Evolutionary conservation across 1,284 basidiomycete genomes (phyloP), one percentile per base, ranked within the genome.

Genomic region (Bjerkandera adusta): DNA sequence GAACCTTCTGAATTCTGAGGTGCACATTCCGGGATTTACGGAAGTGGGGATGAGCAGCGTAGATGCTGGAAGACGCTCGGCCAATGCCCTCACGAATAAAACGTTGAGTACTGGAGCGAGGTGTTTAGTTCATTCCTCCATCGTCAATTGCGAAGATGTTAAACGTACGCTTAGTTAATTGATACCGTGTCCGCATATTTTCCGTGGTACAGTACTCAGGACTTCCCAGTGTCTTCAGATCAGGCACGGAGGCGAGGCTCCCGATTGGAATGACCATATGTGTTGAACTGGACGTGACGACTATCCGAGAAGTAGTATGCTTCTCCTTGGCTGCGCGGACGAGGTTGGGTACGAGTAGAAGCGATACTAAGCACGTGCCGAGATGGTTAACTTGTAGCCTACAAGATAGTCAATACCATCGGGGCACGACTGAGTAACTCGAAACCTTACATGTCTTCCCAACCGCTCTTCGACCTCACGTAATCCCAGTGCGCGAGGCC

Each of bases 11-110:
- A 81, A 54, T 13, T 64, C 61, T 7, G 77, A 75, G 34, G 58
- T 43, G 57, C 77, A 80, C 49, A 65, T 73, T 0, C 78, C 77
- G 4, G 77, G 78, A 36, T 69, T 68, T 24, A 73, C 67, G 12
- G 67, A 36, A 20, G 70, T 67, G 6, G 75, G 56, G 0, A 67
- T 60, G 29, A 68, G 50, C 6, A 34, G 20, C 7, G 15, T 5
- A 6, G 33, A 11, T 1, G 65, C 56, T 1, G 54, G 48, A 5
- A 76, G 62, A 27, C 60, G 68, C 4, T 64, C 60, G 7, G 60
- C 62, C 0, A 77, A 57, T 4, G 68, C 69, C 8, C 68, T 71
- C 11, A 60, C 59, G 55, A 76, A 72, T 37, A 75, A 59, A 3
- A 76, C 47, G 49, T 71, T 69, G 24, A 76, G 54, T 18, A 76